Conservation (phyloP, 768 basidiomycete species). For the Leccinum subgranulosum region DNA sequence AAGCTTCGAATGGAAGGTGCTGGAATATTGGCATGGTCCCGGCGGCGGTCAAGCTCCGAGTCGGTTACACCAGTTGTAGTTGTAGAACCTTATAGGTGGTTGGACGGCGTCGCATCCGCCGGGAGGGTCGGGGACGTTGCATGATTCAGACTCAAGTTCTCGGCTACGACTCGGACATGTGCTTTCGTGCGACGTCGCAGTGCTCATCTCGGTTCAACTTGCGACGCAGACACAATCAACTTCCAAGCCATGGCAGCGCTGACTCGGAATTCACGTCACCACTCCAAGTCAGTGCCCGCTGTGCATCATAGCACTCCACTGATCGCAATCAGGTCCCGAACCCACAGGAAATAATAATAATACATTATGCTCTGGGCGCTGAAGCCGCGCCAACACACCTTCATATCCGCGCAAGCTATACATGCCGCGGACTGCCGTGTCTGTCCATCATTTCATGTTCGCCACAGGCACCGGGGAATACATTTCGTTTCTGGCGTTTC, state of each 20-base stretch:
- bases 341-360: slow-evolving; percentile 2
- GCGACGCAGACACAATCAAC: background rate
- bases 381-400: slow-evolving; percentile 12
- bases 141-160: background rate
- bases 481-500: slow-evolving; percentile 18
- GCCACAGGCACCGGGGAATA: slow-evolving; percentile 31
- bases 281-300: background rate
- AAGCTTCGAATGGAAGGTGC: slow-evolving; percentile 5
- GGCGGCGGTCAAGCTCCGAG: background rate
- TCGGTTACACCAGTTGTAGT: background rate
- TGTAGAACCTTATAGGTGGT: background rate
- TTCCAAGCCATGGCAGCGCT: background rate
- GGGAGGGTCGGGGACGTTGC: background rate
- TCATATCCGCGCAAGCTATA: slow-evolving; percentile 32
- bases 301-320: slow-evolving; percentile 12
- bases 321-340: slow-evolving; percentile 3
- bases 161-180: background rate
- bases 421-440: slow-evolving; percentile 24
- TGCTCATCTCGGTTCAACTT: background rate
- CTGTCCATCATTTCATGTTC: slow-evolving; percentile 22
- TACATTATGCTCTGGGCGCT: slow-evolving; percentile 6
- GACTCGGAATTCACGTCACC: background rate
- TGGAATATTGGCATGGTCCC: background rate
- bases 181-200: background rate
- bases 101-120: background rate